A percentile compares a stretch with the other conserved stretches of the same genome.
These are phyloP conservation scores for Leccinum subgranulosum DNA, from an alignment of 768 basidiomycete genomes.

Conservation along the genomic window DNA sequence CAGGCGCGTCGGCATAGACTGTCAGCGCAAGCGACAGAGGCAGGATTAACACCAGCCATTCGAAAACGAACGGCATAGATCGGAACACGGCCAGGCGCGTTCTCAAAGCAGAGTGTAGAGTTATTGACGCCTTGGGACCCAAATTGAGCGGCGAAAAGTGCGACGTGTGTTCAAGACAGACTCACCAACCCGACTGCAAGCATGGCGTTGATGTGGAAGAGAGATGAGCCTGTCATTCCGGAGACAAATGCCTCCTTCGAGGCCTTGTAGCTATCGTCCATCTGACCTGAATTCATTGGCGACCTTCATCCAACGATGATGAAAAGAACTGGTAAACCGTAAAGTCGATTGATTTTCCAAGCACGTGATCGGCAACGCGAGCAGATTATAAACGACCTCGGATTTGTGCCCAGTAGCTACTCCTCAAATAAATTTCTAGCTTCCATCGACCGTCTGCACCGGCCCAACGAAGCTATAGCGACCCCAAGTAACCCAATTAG, in stretches of 20 bases:
- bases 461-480: conserved; percentile 42
- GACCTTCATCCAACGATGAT: neutral
- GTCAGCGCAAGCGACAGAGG: conserved; percentile 87
- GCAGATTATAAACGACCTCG: no score
- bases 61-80: conserved; percentile 39
- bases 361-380: conserved; percentile 7
- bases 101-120: conserved; percentile 59
- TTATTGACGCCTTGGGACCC: conserved; percentile 59
- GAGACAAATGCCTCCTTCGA: conserved; percentile 84
- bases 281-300: conserved; percentile 1
- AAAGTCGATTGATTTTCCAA: neutral
- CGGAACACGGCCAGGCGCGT: conserved; percentile 44
- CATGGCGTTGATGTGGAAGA: conserved; percentile 65
- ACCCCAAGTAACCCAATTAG: conserved; percentile 50
- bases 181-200: conserved; percentile 64
- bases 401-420: neutral
- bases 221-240: conserved; percentile 64
- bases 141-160: conserved; percentile 17
- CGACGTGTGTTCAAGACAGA: conserved; percentile 7
- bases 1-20: conserved; percentile 58
- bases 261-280: conserved; percentile 53
- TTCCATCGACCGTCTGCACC: conserved; percentile 34
- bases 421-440: neutral
- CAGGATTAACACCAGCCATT: conserved; percentile 64
- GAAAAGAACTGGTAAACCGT: neutral